Base-by-base conservation (phyloP, 768 basidiomycete species). In the Omphalotus guepiniiformis region DNA sequence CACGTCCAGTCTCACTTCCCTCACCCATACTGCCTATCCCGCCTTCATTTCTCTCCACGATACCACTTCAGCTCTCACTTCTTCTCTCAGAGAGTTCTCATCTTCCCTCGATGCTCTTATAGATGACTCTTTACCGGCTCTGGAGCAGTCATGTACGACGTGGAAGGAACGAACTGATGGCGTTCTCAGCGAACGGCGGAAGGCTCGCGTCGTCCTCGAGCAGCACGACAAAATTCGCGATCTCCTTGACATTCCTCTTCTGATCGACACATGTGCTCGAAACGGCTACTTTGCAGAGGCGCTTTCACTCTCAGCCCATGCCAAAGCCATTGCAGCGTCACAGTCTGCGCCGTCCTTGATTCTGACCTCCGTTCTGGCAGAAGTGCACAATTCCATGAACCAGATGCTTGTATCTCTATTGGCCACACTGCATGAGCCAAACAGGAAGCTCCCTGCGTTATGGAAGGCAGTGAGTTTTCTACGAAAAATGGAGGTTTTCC, bases 241-340 rank as follows among this genome's bases (percentile, higher is more conserved):
- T 63, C 67, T 98, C 28, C 80, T 98, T 48, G 93, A 96, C 55
- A 79, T 94, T 39, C 93, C 95, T 7, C 72, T 88, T 42, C 76
- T 99, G 25, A 86, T 96, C 59, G 91, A 95, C 61, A 90, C 92
- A 1, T 97, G 93, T 60, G 88, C 96, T 12, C 79, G 93, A 30
- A 93, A 92, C 58, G 92, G 92, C 6, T 87, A 89, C 65, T 97
- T 93, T 68, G 76, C 83, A 44, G 96, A 98, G 61, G 94, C 93
- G 0, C 76, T 98, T 48, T 86, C 92, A 22, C 76, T 98, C 30
- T 78, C 87, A 4, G 70, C 78, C 21, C 93, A 95, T 63, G 83
- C 85, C 0, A 67, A 71, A 34, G 61, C 75, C 13, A 66, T 85
- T 49, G 72, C 68, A 28, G 58, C 59, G 45, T 72, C 67, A 36